Base-by-base conservation (phyloP, 2,329 filamentous ascomycete species). In the Clathrospora elynae region DNA sequence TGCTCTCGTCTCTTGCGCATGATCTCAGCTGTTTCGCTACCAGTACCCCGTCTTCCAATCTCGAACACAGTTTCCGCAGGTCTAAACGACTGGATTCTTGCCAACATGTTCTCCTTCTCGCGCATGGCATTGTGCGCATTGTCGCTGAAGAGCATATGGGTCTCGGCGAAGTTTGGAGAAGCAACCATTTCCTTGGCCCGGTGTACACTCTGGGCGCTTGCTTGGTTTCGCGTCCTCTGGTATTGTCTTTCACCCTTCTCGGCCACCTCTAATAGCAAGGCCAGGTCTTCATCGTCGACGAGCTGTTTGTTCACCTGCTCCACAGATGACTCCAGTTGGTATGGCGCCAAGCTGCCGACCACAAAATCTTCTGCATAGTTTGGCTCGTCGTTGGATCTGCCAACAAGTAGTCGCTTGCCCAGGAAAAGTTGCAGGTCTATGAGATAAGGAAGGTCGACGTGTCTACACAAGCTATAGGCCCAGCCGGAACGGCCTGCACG, bases 11-110 rank as follows among this genome's bases (percentile, higher is more conserved):
- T 79, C 33, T 84, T 80, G 58, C 83, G 84, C 82, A 93, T 89
- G 20, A 92, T 76, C 49, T 90, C 86, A 2, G 85, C 86, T 5
- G 87, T 85, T 63, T 86, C 84, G 26, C 61, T 62, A 34, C 76
- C 77, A 2, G 76, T 78, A 53, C 84, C 86, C 48, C 85, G 81
- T 56, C 86, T 83, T 5, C 88, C 87, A 51, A 96, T 85, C 70
- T 99, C 93, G 59, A 99, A 99, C n/a, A 99, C 89, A 0, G 92
- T 97, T 71, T 99, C 93, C 29, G 85, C 79, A 0, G 95, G 93
- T 57, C 89, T 83, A 73, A 93, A 99, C 2, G 87, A 86, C 59
- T 89, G 91, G 43, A 99, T 89, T 45, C 85, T 83, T 20, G 90
- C 89, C 19, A 99, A 76, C 88, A 99, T 95, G 35, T 87, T 84